phyloP scores from a whole-genome alignment of 2,329 filamentous ascomycete species.

The Scedosporium aurantiacum region DNA sequence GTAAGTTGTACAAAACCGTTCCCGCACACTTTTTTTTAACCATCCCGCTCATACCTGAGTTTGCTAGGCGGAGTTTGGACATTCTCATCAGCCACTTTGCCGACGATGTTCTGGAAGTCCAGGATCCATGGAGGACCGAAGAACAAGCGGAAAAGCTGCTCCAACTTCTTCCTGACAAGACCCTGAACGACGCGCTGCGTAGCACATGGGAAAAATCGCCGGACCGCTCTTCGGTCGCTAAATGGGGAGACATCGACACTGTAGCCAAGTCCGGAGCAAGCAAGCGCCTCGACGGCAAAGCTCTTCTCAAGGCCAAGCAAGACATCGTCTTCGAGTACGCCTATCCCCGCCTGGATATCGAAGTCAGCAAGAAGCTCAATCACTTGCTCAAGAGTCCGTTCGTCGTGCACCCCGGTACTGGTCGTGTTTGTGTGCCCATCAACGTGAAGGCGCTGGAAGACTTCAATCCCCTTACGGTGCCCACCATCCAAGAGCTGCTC shows the following conservation, averaged over 20 bases:
- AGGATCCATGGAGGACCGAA: constrained; percentile 70
- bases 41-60: background rate
- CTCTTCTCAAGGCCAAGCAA: constrained; percentile 80
- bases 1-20: constrained; percentile 28
- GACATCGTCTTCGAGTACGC: constrained; percentile 96
- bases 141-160: constrained; percentile 70
- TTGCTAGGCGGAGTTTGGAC: constrained; percentile 62
- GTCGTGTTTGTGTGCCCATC: constrained; percentile 90
- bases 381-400: constrained; percentile 97
- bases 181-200: constrained; percentile 65
- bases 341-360: constrained; percentile 90
- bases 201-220: constrained; percentile 87
- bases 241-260: constrained; percentile 90
- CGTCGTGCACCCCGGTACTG: constrained; percentile 89
- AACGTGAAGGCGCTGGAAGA: constrained; percentile 61
- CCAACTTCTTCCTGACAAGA: constrained; percentile 70
- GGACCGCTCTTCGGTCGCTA: constrained; percentile 61
- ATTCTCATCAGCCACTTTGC: constrained; percentile 79
- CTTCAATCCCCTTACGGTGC: constrained; percentile 82
- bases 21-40: constrained; percentile 7
- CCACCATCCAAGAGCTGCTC: constrained; percentile 73
- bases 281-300: constrained; percentile 59
- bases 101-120: constrained; percentile 65
- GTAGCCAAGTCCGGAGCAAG: constrained; percentile 67
- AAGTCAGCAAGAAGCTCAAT: constrained; percentile 95